phyloP scores from a whole-genome alignment of 139 green algal species.

The Chlamydomonas schloesseri region DNA sequence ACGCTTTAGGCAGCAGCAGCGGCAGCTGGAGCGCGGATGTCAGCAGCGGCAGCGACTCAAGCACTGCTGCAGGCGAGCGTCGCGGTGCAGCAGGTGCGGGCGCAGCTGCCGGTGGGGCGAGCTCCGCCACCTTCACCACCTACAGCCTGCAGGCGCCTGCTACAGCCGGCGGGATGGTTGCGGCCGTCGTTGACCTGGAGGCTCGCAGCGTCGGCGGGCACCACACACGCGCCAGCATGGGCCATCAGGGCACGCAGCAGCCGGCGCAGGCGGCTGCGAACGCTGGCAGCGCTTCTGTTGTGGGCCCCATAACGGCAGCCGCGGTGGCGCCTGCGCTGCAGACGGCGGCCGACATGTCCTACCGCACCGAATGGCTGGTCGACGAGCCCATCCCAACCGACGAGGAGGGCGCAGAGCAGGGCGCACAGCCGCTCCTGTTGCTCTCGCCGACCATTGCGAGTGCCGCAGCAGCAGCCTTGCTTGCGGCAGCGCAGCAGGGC shows the following conservation, averaged over 20 bases:
- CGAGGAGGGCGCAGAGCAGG: neutral
- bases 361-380: slow-evolving; percentile 17
- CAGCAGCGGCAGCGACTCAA: neutral
- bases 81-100: too few relatives aligned
- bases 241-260: neutral
- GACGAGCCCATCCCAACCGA: neutral
- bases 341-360: neutral
- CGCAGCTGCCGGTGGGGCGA: neutral
- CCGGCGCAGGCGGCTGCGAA: too few relatives aligned
- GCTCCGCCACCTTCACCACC: neutral
- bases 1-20: too few relatives aligned
- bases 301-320: too few relatives aligned
- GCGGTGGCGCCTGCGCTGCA: neutral
- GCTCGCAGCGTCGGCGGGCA: neutral
- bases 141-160: neutral
- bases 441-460: too few relatives aligned
- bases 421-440: too few relatives aligned
- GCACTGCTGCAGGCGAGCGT: too few relatives aligned
- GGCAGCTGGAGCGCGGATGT: neutral
- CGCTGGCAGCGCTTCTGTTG: too few relatives aligned
- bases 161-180: neutral
- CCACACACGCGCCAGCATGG: too few relatives aligned
- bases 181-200: neutral
- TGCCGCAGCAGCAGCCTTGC: neutral
- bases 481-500: slow-evolving; percentile 16